phyloP scores from a whole-genome alignment of 1,284 basidiomycete species.

The Peniophora sp. region DNA sequence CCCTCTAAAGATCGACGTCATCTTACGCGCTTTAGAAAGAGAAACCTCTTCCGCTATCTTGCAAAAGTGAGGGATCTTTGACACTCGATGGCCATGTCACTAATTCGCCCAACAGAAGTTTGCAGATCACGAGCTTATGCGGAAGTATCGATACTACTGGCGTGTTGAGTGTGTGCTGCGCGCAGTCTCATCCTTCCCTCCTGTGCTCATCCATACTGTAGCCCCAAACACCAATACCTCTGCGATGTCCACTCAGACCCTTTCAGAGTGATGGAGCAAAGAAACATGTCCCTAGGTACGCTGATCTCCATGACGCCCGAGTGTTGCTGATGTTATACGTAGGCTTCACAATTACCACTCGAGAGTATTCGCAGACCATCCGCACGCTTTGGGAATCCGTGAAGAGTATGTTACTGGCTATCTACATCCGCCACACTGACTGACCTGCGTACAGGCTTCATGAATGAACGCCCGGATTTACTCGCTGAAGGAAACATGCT shows the following conservation, averaged over 20 bases:
- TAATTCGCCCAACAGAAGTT: slow-evolving; percentile 46
- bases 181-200: not conserved
- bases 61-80: slow-evolving; percentile 46
- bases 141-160: slow-evolving; percentile 23
- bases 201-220: slow-evolving; percentile 15
- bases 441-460: slow-evolving; percentile 59
- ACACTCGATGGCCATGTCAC: not conserved
- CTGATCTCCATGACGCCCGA: not conserved
- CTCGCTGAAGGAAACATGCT: slow-evolving; percentile 55
- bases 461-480: slow-evolving; percentile 47
- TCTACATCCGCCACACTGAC: too few species aligned
- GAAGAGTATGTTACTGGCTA: slow-evolving; percentile 38
- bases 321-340: not conserved
- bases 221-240: slow-evolving; percentile 68
- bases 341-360: slow-evolving; percentile 60
- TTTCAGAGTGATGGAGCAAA: slow-evolving; percentile 72
- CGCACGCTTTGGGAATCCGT: slow-evolving; percentile 57
- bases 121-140: slow-evolving; percentile 54
- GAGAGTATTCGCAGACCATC: slow-evolving; percentile 62
- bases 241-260: slow-evolving; percentile 77
- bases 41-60: slow-evolving; percentile 81
- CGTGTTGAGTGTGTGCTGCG: slow-evolving; percentile 16
- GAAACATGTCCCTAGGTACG: slow-evolving; percentile 65
- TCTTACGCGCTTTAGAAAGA: slow-evolving; percentile 32
- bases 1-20: not conserved